Evolutionary conservation across 1,284 basidiomycete species (phyloP), one percentile per base, ranked within the genome.

Genomic region (Malassezia sp.): DNA sequence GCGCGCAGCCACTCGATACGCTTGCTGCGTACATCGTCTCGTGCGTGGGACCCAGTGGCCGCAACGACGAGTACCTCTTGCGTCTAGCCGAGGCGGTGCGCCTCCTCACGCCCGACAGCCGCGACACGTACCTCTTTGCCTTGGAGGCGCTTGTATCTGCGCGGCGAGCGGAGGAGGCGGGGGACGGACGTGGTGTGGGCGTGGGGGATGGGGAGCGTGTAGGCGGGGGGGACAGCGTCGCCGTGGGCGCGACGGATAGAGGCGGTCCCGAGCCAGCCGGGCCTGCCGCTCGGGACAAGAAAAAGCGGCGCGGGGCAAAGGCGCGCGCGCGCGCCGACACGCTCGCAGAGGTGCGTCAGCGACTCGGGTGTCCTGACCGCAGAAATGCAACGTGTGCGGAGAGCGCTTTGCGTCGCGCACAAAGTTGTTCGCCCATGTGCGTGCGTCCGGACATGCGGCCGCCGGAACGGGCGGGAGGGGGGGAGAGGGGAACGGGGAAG

Each of bases 1-100:
- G 84, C 2, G 82, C 82, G 1, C 81, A 86, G 67, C 79, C 81
- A 0, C 72, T 88, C 17, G 78, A 82, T 42, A 56, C 57, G 6
- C 77, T 88, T 7, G 80, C 84, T 0, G 67, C 76, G 40, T 75
- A 74, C 12, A 88, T 90, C 44, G 84, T 80, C 76, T 71, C 71
- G 21, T 82, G 82, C 1, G 75, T 79, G 0, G 86, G 86, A 0
- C 85, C 85, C 0, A 87, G 85, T 0, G 87, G 87, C 0, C 77
- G 73, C 2, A 90, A 90, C 23, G 54, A 84, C 79, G 85, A 88
- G 35, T 89, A 89, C 61, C 72, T 88, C 4, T 85, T 81, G 58
- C 75, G 78, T 8, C 77, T 90, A 1, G 79, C 79, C 0, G 73
- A 77, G 18, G 79, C 82, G 0, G 77, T 89, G 0, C 75, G 79